A percentile compares a stretch with the other conserved stretches of the same genome.
Conservation (phyloP, 73 alveolate genomes). For the Effrenium voratum region DNA sequence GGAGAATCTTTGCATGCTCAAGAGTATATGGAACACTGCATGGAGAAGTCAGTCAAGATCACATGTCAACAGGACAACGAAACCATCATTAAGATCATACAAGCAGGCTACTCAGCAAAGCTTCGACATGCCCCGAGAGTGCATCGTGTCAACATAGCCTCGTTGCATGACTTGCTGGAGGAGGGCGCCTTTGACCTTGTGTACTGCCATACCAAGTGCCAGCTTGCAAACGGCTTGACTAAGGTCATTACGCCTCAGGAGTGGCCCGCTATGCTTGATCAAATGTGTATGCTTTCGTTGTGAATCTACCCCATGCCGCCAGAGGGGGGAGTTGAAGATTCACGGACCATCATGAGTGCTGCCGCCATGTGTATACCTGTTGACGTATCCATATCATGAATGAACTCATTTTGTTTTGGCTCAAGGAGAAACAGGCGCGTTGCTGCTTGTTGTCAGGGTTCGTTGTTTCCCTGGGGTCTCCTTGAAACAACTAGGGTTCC, state of each 20-base stretch:
- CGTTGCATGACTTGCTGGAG: background rate
- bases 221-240: slow-evolving; percentile 1
- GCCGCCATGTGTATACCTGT: no score
- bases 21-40: background rate
- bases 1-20: background rate
- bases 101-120: background rate
- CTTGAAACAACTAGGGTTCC: no score
- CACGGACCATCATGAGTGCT: no score
- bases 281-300: background rate
- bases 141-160: background rate
- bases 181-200: background rate
- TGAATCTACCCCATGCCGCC: no score
- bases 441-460: no score
- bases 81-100: background rate
- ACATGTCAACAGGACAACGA: slow-evolving; percentile 7
- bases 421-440: no score
- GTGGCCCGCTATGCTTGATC: background rate
- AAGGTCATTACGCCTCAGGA: background rate
- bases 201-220: background rate
- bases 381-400: no score
- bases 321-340: no score
- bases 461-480: no score
- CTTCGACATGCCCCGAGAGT: background rate
- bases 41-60: background rate
- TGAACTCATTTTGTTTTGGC: no score